Evolutionary conservation across 1,284 basidiomycete species (phyloP).

Genomic region (Ustilago lituana): DNA sequence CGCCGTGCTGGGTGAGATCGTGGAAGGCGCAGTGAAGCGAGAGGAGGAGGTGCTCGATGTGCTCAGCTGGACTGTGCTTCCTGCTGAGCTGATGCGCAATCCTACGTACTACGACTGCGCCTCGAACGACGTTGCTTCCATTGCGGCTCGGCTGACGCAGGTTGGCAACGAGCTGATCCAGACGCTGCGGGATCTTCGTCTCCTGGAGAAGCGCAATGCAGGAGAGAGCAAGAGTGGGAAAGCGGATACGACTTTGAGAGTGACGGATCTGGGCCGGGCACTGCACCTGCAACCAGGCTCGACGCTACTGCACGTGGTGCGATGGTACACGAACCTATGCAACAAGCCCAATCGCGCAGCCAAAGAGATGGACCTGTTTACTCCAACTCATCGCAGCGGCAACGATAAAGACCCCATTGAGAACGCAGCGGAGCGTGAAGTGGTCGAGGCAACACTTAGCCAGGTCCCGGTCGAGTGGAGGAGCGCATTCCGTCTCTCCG

Average conservation of each 20-base stretch:
- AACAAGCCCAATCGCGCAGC: constrained; percentile 20
- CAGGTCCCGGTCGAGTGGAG: constrained; percentile 37
- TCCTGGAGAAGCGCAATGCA: constrained; percentile 18
- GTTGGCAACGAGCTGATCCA: constrained; percentile 19
- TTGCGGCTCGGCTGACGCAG: constrained; percentile 36
- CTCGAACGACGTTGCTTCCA: constrained; percentile 9
- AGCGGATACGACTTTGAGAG: not conserved
- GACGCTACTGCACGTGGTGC: constrained; percentile 38
- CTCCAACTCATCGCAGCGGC: constrained; percentile 7
- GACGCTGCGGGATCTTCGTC: constrained; percentile 27
- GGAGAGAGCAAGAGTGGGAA: not conserved
- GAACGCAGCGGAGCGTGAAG: constrained; percentile 1
- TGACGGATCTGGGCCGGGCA: constrained; percentile 39
- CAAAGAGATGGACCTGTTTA: constrained; percentile 37
- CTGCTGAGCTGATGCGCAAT: constrained; percentile 78
- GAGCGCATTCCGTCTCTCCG: constrained; percentile 42
- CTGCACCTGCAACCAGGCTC: constrained; percentile 40
- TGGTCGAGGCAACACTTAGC: constrained; percentile 37
- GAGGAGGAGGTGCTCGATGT: constrained; percentile 73
- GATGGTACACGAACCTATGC: constrained; percentile 25
- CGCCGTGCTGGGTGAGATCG: constrained; percentile 45
- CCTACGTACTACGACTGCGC: constrained; percentile 83
- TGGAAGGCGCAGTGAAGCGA: constrained; percentile 13
- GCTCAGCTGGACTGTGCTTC: constrained; percentile 85
- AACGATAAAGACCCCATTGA: constrained; percentile 11